These are phyloP conservation scores for Combretum micranthum DNA, from an alignment of 345 rosid genomes.

Conservation along the genomic window DNA sequence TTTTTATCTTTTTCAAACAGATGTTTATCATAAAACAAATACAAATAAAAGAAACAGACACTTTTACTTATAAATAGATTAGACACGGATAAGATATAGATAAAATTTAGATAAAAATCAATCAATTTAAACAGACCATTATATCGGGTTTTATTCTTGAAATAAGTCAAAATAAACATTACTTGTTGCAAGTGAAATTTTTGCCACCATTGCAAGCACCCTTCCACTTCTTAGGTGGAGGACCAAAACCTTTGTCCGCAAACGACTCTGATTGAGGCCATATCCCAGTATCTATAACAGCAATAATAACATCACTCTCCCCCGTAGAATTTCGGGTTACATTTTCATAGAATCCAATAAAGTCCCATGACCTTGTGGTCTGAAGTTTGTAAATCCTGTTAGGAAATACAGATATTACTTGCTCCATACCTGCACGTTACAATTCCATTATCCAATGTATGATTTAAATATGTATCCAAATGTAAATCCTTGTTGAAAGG, in stretches of 20 bases:
- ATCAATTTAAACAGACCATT: too few relatives aligned
- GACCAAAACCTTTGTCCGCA: slow-evolving; percentile 37
- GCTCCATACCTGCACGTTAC: slow-evolving; percentile 19
- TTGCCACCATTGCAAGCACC: slow-evolving; percentile 28
- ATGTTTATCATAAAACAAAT: too few relatives aligned
- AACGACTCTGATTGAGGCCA: slow-evolving; percentile 46
- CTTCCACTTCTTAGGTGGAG: slow-evolving; percentile 43
- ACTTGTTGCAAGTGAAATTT: slow-evolving; percentile 55
- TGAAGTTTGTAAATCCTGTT: slow-evolving; percentile 18
- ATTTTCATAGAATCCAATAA: slow-evolving; percentile 24
- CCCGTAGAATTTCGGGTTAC: background rate
- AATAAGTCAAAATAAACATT: too few relatives aligned
- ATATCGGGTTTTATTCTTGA: too few relatives aligned
- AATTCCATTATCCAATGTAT: background rate
- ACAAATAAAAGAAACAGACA: too few relatives aligned
- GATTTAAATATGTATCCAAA: background rate
- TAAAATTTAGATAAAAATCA: too few relatives aligned
- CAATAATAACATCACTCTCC: slow-evolving; percentile 32
- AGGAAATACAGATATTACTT: slow-evolving; percentile 39
- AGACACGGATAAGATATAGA: too few relatives aligned
- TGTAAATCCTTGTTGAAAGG: background rate
- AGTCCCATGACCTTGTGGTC: slow-evolving; percentile 50
- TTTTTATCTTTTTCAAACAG: too few relatives aligned
- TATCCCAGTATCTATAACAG: slow-evolving; percentile 32
- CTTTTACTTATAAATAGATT: too few relatives aligned